A percentile compares a stretch with the other conserved stretches of the same genome.
Conservation (phyloP, 352 stramenopile genomes). For the Phytophthora pluvialis region DNA sequence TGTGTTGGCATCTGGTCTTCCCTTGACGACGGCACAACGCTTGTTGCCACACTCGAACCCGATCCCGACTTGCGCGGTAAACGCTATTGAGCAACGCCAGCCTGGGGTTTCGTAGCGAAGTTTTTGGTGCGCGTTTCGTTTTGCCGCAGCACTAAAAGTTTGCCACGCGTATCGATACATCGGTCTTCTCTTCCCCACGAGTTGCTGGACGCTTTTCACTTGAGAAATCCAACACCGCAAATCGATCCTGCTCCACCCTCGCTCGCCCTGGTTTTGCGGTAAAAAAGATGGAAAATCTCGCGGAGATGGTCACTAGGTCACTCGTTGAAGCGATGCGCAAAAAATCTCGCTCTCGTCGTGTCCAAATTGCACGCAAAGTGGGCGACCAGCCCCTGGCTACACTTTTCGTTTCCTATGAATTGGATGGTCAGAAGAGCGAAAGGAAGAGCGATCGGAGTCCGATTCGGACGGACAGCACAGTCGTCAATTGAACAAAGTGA, state of each 20-base stretch:
- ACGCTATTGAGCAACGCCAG: neutral
- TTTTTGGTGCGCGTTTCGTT: slow-evolving; percentile 5
- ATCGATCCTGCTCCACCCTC: slow-evolving; percentile 1
- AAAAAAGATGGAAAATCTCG: neutral
- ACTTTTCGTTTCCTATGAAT: slow-evolving; percentile 2
- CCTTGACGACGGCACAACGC: slow-evolving; percentile 16
- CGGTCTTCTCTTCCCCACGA: neutral
- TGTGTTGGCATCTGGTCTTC: slow-evolving; percentile 28
- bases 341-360: slow-evolving; percentile 1
- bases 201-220: neutral
- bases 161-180: neutral
- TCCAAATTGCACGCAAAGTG: slow-evolving; percentile 3
- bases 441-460: slow-evolving; percentile 6
- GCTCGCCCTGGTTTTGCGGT: neutral
- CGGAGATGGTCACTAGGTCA: neutral
- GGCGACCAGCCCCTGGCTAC: slow-evolving; percentile 1
- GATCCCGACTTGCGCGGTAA: slow-evolving; percentile 22
- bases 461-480: neutral
- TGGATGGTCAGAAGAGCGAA: neutral
- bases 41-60: neutral
- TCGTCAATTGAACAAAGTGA: slow-evolving; percentile 7
- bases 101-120: neutral
- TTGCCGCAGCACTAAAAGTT: neutral
- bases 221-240: slow-evolving; percentile 6
- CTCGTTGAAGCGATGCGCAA: neutral